Base-by-base conservation (phyloP, 148 eudicot species). In the Spergularia bocconei region DNA sequence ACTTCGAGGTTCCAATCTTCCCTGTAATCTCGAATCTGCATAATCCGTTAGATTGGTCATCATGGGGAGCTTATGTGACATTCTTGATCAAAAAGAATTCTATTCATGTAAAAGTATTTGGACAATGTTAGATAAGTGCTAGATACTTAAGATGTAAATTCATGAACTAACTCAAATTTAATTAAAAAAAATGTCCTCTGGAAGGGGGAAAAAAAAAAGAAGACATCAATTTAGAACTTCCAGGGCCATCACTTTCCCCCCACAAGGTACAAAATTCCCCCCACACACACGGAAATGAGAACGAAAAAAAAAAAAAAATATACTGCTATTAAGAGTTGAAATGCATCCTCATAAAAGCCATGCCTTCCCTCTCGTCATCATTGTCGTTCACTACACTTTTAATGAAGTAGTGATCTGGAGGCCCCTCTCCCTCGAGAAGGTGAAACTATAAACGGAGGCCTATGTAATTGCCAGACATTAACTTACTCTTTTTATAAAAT, bases 401-500 rank as follows among this genome's bases (percentile, higher is more conserved):
- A n/a, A n/a, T n/a, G n/a, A n/a, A n/a, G n/a, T n/a, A n/a, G n/a
- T n/a, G n/a, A n/a, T n/a, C n/a, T n/a, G n/a, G n/a, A n/a, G n/a
- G n/a, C n/a, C n/a, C n/a, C n/a, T n/a, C n/a, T n/a, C n/a, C 11
- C 13, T 50, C 51, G 20, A 6, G 7, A 52, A 11, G 13, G 41
- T 16, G 58, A 44, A 57, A 15, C 11, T 33, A 60, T 29, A 19
- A 47, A 74, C 12, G 38, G 38, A 2, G 25, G 23, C 19, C 23
- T 41, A 74, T n/a, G 57, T 4, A 19, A 51, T 63, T 20, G 19
- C 13, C 17, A 62, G 44, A 65, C 54, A 64, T 79, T 14, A 76
- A 71, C 82, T 79, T 77, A 90, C 95, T 90, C 95, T 90, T 82
- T 80, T 80, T 64, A 90, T 84, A 73, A 90, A 88, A 79, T 90